These are phyloP conservation scores for Calonectria honghensis DNA, from an alignment of 2,329 filamentous ascomycete species.

Conservation along the genomic window DNA sequence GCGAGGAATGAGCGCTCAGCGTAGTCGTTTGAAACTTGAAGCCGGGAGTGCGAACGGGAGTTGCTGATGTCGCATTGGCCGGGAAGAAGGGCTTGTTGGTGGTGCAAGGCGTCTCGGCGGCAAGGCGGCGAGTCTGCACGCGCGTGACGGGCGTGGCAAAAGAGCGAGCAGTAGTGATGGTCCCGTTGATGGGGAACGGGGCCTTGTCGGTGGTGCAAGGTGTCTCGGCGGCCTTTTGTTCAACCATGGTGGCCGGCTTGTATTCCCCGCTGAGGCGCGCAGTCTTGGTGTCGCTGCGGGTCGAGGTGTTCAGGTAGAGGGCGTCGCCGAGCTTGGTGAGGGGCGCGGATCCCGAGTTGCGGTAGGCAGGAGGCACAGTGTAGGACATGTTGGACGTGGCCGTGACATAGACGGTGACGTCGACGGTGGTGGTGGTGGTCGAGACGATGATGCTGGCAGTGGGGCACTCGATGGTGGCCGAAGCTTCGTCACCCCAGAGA, in stretches of 20 bases:
- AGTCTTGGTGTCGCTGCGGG: background rate
- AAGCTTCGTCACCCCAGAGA: conserved; percentile 31
- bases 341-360: background rate
- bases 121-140: background rate
- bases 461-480: conserved; percentile 48
- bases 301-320: background rate
- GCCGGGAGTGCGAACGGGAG: background rate
- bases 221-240: background rate
- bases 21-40: background rate
- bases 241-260: background rate
- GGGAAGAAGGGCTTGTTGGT: conserved; percentile 22
- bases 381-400: conserved; percentile 51
- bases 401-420: conserved; percentile 60
- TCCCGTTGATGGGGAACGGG: background rate
- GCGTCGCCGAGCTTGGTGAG: background rate
- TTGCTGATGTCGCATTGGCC: conserved; percentile 4
- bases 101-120: background rate
- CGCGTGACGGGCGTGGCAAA: background rate
- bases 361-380: conserved; percentile 25
- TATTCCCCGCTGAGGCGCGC: background rate
- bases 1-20: background rate
- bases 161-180: background rate
- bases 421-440: conserved; percentile 58
- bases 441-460: conserved; percentile 53
- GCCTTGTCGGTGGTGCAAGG: conserved; percentile 18